These are phyloP conservation scores for Ceratopteris richardii DNA, from an alignment of 75 land plant species.

Conservation along the genomic window DNA sequence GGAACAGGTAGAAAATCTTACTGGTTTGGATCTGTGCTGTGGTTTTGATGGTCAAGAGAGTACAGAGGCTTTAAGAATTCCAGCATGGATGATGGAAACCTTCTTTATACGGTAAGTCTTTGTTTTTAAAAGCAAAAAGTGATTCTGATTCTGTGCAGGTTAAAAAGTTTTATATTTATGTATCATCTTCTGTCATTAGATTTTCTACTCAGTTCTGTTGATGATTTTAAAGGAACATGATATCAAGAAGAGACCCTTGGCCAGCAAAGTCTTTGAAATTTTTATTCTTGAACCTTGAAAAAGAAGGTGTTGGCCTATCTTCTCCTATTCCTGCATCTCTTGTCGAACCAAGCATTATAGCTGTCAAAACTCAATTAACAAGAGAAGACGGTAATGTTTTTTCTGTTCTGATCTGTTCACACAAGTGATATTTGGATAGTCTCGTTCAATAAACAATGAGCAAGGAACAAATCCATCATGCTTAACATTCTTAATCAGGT, in stretches of 20 bases:
- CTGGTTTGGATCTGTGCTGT: conserved; percentile 49
- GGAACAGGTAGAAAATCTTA: conserved; percentile 63
- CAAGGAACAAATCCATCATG: neutral
- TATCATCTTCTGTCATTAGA: too few relatives aligned
- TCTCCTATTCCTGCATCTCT: conserved; percentile 52
- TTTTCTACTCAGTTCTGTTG: too few relatives aligned
- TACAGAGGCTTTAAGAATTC: conserved; percentile 25
- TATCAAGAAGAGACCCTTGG: conserved; percentile 26
- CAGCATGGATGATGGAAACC: conserved; percentile 40
- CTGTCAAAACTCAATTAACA: conserved; percentile 54
- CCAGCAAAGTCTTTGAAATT: conserved; percentile 20
- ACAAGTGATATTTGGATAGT: too few relatives aligned
- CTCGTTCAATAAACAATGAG: too few relatives aligned
- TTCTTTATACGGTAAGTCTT: conserved; percentile 51
- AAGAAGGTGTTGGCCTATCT: conserved; percentile 34
- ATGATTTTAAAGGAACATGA: conserved; percentile 50
- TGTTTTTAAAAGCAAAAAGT: too few relatives aligned
- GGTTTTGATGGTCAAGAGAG: conserved; percentile 33
- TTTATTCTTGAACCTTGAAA: conserved; percentile 40
- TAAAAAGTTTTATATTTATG: too few relatives aligned
- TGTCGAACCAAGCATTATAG: conserved; percentile 25
- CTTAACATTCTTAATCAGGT: conserved; percentile 27
- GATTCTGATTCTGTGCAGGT: too few relatives aligned
- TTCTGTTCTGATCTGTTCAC: too few relatives aligned
- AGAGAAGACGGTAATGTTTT: conserved; percentile 54